Conservation (phyloP, 192 early-diverging fungal species). For the Gonapodya sp. region DNA sequence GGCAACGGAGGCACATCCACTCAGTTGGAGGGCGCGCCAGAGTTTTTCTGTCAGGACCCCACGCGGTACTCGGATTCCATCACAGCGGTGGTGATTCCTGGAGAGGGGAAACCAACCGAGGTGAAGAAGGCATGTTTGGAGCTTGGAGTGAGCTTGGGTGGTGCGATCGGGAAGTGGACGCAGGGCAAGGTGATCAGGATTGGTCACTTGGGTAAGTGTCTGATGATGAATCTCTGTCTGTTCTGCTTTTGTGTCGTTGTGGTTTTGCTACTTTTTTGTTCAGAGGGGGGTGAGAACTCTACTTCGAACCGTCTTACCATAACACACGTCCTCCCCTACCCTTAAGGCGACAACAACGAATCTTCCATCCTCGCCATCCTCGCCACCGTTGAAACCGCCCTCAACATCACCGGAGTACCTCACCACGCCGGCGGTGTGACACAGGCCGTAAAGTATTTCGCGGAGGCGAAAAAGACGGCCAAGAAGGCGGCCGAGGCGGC, state of each 20-base stretch:
- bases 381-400: background rate
- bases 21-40: background rate
- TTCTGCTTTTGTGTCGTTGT: background rate
- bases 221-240: background rate
- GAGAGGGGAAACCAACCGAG: background rate
- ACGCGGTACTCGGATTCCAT: background rate
- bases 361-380: background rate
- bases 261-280: no score
- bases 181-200: background rate
- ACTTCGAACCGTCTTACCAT: no score
- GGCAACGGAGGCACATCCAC: background rate
- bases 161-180: background rate
- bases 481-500: background rate
- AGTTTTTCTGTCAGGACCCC: background rate
- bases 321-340: background rate
- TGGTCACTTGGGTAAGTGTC: constrained; percentile 2
- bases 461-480: background rate
- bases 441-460: background rate
- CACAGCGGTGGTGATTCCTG: constrained; percentile 6
- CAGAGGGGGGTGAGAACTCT: no score
- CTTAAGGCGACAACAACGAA: constrained; percentile 3
- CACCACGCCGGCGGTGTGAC: background rate
- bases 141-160: background rate
- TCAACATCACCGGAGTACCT: background rate
- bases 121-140: background rate